These are phyloP conservation scores for Botrytis cinerea DNA, from an alignment of 2,329 filamentous ascomycete genomes.

Conservation along the genomic window DNA sequence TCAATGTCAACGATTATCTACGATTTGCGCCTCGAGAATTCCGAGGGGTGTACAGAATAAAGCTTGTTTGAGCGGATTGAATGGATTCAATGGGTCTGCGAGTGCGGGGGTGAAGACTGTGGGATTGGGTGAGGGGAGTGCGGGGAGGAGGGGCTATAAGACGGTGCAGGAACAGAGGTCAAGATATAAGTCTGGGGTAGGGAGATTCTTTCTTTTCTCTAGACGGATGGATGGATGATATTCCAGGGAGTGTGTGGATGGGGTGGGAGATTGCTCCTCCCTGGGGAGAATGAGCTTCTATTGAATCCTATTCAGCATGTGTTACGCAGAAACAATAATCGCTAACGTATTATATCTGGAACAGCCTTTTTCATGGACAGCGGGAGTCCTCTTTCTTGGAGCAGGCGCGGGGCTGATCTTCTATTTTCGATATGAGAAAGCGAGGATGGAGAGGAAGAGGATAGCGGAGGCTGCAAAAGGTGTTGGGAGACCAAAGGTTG, in stretches of 20 bases:
- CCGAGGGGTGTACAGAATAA: not conserved
- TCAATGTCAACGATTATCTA: constrained; percentile 27
- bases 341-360: not conserved
- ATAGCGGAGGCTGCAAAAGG: constrained; percentile 92
- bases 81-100: not conserved
- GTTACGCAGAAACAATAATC: too few species aligned
- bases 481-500: constrained; percentile 88
- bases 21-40: constrained; percentile 16
- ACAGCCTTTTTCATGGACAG: constrained; percentile 91
- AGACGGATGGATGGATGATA: not conserved
- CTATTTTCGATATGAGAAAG: constrained; percentile 94
- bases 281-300: not conserved
- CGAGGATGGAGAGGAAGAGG: constrained; percentile 82
- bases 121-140: not conserved
- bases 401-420: constrained; percentile 76
- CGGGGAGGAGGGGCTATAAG: constrained; percentile 32
- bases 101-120: not conserved
- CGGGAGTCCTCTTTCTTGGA: constrained; percentile 79
- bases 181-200: constrained; percentile 39
- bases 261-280: not conserved
- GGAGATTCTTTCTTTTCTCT: constrained; percentile 9
- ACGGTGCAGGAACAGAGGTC: constrained; percentile 41
- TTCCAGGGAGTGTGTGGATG: not conserved
- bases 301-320: not conserved
- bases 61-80: not conserved